Base-by-base conservation (phyloP, 1,284 basidiomycete genomes). In the Boletus chippewaensis region DNA sequence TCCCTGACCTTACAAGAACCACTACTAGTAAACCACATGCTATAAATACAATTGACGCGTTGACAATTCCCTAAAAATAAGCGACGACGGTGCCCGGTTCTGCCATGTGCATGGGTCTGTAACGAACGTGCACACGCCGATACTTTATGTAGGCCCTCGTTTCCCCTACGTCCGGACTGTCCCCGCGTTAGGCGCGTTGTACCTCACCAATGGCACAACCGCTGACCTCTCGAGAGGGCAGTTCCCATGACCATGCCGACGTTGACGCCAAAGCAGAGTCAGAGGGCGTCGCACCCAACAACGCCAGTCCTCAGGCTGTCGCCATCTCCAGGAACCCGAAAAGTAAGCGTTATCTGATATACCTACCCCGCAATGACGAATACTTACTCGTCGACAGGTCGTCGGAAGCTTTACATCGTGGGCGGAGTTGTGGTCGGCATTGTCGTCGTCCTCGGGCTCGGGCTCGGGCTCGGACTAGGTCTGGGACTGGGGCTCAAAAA, bases 401-500 rank as follows among this genome's bases (percentile, higher is more conserved):
- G 51, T 18, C 59, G 61, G 29, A 66, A 47, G 28, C 31, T 57
- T 20, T 56, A 51, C 29, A 36, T 61, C 16, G 24, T 61, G 5
- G 47, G 44, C 2, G 56, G 58, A 5, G 34, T 41, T 15, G 51
- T 61, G 7, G 44, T 51, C 26, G 54, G 18, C 13, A 8, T 54
- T 22, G 44, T 60, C 24, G 43, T 66, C 31, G 41, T 60, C 20
- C 36, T 65, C 26, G 67, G 53, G 4, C 56, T 65, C 13, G 63
- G 39, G 0, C 66, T 66, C 41, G 64, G 67, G 9, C 53, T 66
- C 2, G 35, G 36, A 7, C 18, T 65, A 1, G 64, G 67, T 13
- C 35, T 65, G 1, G 64, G 67, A 15, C 40, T 69, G 35, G 63
- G 67, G 26, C 53, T 66, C 18, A 48, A 56, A 42, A 67, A 66